A percentile compares a stretch with the other conserved stretches of the same genome.
phyloP scores from a whole-genome alignment of 148 eudicot species.

The Vaccinium vitisidaea region DNA sequence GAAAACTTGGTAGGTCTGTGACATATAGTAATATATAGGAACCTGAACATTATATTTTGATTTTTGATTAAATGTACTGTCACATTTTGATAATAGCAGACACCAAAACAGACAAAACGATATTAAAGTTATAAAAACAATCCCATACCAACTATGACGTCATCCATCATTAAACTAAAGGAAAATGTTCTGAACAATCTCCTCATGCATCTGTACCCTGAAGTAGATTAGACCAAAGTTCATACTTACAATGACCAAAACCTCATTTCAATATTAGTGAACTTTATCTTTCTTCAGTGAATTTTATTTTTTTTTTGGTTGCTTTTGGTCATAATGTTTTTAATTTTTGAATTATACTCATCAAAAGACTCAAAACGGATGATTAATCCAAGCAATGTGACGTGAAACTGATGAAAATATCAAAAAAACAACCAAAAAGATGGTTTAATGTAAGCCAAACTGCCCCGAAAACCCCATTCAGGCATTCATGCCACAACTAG shows the following conservation, averaged over 20 bases:
- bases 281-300: background rate
- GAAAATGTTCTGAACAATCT: background rate
- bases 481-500: background rate
- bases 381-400: background rate
- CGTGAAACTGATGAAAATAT: background rate
- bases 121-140: background rate
- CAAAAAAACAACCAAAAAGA: background rate
- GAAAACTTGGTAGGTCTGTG: conserved; percentile 5
- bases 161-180: background rate
- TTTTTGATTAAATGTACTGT: background rate
- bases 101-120: background rate
- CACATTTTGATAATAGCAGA: background rate
- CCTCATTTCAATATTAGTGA: conserved; percentile 3
- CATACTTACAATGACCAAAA: background rate
- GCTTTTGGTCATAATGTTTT: background rate
- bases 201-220: background rate
- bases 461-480: background rate
- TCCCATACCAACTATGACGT: background rate
- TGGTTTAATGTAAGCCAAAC: background rate
- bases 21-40: background rate
- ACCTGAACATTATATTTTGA: background rate
- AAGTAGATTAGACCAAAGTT: background rate
- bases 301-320: too few species aligned
- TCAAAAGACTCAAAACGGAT: background rate
- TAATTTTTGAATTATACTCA: background rate